phyloP scores from a whole-genome alignment of 805 yeast species.

The Candida tammaniensis region DNA sequence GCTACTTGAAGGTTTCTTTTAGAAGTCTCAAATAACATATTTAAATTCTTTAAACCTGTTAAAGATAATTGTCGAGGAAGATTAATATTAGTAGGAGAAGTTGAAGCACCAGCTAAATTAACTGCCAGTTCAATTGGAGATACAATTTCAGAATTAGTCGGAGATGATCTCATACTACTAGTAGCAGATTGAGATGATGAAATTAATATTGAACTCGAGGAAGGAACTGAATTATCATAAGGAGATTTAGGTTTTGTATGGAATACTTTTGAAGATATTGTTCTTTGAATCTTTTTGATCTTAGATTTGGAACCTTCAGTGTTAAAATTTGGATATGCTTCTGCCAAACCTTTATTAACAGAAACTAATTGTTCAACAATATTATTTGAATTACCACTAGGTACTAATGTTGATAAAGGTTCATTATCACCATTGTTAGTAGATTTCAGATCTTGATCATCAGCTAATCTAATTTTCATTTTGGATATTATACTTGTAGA shows the following conservation, averaged over 20 bases:
- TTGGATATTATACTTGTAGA: not conserved
- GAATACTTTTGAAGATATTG: slow-evolving; percentile 9
- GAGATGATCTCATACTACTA: slow-evolving; percentile 1
- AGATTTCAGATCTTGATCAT: no score
- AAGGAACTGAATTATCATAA: no score
- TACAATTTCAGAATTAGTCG: slow-evolving; percentile 3
- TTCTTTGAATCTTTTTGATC: slow-evolving; percentile 11
- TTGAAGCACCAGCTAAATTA: slow-evolving; percentile 8
- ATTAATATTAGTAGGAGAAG: slow-evolving; percentile 11
- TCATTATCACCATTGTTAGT: no score
- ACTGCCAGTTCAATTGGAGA: slow-evolving; percentile 6
- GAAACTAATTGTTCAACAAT: slow-evolving; percentile 12
- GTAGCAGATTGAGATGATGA: slow-evolving; percentile 2
- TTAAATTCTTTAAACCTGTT: slow-evolving; percentile 27
- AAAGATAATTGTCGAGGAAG: slow-evolving; percentile 35
- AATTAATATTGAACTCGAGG: not conserved
- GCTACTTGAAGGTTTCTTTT: slow-evolving; percentile 21
- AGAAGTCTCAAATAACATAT: slow-evolving; percentile 33
- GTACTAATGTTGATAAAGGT: slow-evolving; percentile 10
- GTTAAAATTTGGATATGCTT: not conserved
- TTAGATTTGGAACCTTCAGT: slow-evolving; percentile 6
- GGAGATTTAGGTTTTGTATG: slow-evolving; percentile 1
- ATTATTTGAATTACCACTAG: slow-evolving; percentile 9
- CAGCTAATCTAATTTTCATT: slow-evolving; percentile 1
- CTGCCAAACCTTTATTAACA: slow-evolving; percentile 7